Base-by-base conservation (phyloP, 768 basidiomycete species). In the Serpula lacrymans region DNA sequence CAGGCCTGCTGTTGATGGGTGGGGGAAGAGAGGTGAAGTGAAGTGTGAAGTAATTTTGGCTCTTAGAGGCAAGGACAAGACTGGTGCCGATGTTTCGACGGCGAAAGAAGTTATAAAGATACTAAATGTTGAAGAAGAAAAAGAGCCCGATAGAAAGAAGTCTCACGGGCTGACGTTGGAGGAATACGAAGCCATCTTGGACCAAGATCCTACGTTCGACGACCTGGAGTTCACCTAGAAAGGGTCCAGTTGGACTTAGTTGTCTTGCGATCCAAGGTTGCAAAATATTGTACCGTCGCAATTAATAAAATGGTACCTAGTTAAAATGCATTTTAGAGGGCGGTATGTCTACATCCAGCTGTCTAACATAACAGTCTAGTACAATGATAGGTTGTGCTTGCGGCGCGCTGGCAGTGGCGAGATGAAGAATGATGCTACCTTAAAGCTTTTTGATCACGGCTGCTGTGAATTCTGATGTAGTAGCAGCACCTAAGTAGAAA, bases 401-500 rank as follows among this genome's bases (percentile, higher is more conserved):
- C n/a, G n/a, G n/a, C n/a, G n/a, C n/a, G n/a, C n/a, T n/a, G n/a
- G n/a, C n/a, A n/a, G n/a, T n/a, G n/a, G n/a, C n/a, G n/a, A n/a
- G n/a, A n/a, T n/a, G n/a, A n/a, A n/a, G n/a, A n/a, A n/a, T n/a
- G n/a, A n/a, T n/a, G 16, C 18, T 3, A 12, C 10, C 43, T 62
- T 65, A 80, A 53, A 90, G 69, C 62, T 82, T 84, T 65, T 85
- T 78, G 68, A 97, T 92, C 60, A 99, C 76, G 32, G 88, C 94
- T 34, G 82, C 72, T 27, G 96, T 99, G 70, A 99, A 92, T 56
- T 97, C 95, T 21, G 88, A 90, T 43, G 95, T 99, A 21, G 87
- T 88, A 32, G 90, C 79, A 47, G 84, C 81, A 42, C 93, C 90
- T 89, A 45, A 9, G 17, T 41, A 25, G 25, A 39, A 44, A 37